These are phyloP conservation scores for Lycium barbarum DNA, from an alignment of 257 asterid genomes.

Conservation along the genomic window DNA sequence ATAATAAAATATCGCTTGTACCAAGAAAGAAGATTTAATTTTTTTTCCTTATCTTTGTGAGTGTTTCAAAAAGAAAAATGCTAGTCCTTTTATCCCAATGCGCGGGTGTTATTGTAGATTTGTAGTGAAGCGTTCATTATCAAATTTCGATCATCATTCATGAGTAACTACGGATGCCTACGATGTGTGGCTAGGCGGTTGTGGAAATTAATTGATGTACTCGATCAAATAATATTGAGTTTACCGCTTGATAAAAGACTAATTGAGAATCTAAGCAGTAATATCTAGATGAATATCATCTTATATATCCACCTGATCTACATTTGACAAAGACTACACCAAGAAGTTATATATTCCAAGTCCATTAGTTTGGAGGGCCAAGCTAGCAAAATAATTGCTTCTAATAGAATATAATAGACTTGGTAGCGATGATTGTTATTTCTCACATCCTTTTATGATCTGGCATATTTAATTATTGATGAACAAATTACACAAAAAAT, in stretches of 20 bases:
- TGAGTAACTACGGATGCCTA: too few relatives aligned
- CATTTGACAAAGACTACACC: too few relatives aligned
- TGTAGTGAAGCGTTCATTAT: too few relatives aligned
- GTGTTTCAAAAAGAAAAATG: too few relatives aligned
- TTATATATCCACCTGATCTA: too few relatives aligned
- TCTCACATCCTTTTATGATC: background rate
- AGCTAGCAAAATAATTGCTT: background rate
- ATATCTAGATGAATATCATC: too few relatives aligned
- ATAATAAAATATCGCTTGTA: too few relatives aligned
- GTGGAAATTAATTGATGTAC: too few relatives aligned
- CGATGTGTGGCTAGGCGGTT: background rate
- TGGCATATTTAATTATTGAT: background rate
- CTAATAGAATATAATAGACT: background rate
- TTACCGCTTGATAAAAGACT: background rate
- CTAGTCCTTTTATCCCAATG: background rate
- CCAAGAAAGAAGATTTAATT: too few relatives aligned
- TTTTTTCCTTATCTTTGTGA: too few relatives aligned
- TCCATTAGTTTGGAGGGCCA: background rate
- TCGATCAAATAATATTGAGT: background rate
- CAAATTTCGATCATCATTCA: too few relatives aligned
- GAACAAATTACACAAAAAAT: background rate
- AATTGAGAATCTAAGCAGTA: background rate
- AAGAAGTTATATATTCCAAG: background rate
- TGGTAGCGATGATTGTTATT: background rate
- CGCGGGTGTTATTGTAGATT: too few relatives aligned